Evolutionary conservation across 176 grass and related monocot genomes (phyloP).

Genomic region (Triticum urartu): DNA sequence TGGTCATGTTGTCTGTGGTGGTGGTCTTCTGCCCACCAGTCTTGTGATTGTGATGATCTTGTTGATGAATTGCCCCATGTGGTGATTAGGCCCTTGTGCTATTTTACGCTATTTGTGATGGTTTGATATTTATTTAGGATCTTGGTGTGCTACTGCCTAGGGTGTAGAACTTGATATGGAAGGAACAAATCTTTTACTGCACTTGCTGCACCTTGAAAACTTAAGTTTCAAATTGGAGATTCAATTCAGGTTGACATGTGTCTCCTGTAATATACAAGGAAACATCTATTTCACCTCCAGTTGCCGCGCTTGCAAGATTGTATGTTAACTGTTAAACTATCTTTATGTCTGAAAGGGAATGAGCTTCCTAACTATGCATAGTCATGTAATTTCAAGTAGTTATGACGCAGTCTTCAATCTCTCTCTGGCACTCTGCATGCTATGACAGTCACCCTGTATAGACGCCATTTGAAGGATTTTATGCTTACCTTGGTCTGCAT

Average conservation of each 20-base stretch:
- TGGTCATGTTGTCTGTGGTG: too few relatives aligned
- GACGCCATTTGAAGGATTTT: too few relatives aligned
- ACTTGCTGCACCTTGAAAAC: not conserved
- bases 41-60: not conserved
- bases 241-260: not conserved
- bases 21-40: not conserved
- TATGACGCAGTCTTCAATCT: too few relatives aligned
- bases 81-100: not conserved
- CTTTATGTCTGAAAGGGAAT: too few relatives aligned
- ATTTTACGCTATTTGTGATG: not conserved
- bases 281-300: not conserved
- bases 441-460: too few relatives aligned
- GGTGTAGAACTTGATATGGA: not conserved
- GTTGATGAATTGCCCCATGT: not conserved
- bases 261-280: not conserved
- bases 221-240: not conserved
- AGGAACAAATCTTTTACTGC: not conserved
- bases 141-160: not conserved
- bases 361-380: too few relatives aligned
- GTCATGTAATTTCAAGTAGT: too few relatives aligned
- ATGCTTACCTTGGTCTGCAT: too few relatives aligned
- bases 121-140: not conserved
- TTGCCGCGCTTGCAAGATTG: not conserved
- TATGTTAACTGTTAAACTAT: too few relatives aligned
- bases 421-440: too few relatives aligned